These are phyloP conservation scores for Nakazawaea peltata DNA, from an alignment of 805 yeast genomes.

Conservation along the genomic window DNA sequence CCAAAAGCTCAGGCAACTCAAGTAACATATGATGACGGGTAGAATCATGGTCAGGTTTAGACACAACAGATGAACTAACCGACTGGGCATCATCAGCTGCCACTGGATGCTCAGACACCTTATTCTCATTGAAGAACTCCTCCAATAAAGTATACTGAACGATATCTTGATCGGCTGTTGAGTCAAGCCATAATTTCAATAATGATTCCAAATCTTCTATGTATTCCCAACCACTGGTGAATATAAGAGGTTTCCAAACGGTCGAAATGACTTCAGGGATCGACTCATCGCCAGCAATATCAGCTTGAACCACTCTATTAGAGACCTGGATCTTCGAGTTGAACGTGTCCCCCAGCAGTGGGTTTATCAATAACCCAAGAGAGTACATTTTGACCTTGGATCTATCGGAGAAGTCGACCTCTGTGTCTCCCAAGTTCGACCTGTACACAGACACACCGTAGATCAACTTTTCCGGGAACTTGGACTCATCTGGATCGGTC, in stretches of 20 bases:
- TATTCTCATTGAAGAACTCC: slow-evolving; percentile 22
- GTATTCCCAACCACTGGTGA: slow-evolving; percentile 36
- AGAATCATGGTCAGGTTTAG: no score
- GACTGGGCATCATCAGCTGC: background rate
- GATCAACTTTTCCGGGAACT: slow-evolving; percentile 16
- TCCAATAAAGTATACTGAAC: slow-evolving; percentile 13
- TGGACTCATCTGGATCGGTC: slow-evolving; percentile 12
- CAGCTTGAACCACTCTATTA: background rate
- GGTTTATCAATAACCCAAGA: slow-evolving; percentile 51
- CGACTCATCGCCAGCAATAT: no score
- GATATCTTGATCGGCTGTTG: slow-evolving; percentile 12
- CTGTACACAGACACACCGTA: slow-evolving; percentile 46
- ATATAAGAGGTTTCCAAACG: slow-evolving; percentile 34
- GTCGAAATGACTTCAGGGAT: no score
- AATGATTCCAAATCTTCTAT: slow-evolving; percentile 24
- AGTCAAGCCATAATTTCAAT: slow-evolving; percentile 19
- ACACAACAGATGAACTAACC: slow-evolving; percentile 1
- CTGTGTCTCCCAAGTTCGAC: slow-evolving; percentile 25
- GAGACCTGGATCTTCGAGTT: slow-evolving; percentile 4
- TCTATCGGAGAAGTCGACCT: slow-evolving; percentile 23
- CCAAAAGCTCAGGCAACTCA: slow-evolving; percentile 36
- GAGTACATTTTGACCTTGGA: slow-evolving; percentile 52
- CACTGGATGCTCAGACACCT: slow-evolving; percentile 20
- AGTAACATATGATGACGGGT: slow-evolving; percentile 32
- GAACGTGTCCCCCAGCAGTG: slow-evolving; percentile 15